These are phyloP conservation scores for Microthyrium microscopicum DNA, from an alignment of 2,329 filamentous ascomycete species.

Conservation along the genomic window DNA sequence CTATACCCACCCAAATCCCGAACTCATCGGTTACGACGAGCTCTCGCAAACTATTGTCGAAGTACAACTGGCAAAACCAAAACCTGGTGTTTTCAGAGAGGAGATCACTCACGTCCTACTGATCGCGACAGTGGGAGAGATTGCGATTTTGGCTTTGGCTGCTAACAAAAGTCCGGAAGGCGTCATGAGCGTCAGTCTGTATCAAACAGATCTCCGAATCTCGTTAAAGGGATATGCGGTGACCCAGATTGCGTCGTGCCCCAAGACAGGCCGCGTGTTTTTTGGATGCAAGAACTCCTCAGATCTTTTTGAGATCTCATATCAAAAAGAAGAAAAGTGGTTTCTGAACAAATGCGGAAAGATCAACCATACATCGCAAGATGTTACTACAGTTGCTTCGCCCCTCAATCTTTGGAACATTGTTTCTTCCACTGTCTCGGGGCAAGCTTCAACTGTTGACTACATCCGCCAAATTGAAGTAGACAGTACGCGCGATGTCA, in stretches of 20 bases:
- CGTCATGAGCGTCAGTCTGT: slow-evolving; percentile 58
- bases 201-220: slow-evolving; percentile 74
- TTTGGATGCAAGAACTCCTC: slow-evolving; percentile 68
- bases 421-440: slow-evolving; percentile 15
- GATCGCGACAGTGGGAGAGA: slow-evolving; percentile 70
- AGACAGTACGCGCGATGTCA: slow-evolving; percentile 71
- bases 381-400: slow-evolving; percentile 31
- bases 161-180: slow-evolving; percentile 47
- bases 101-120: slow-evolving; percentile 79
- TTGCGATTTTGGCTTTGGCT: slow-evolving; percentile 73
- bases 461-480: slow-evolving; percentile 64
- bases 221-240: slow-evolving; percentile 62
- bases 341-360: slow-evolving; percentile 79
- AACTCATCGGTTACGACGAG: slow-evolving; percentile 84
- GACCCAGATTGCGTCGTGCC: slow-evolving; percentile 60
- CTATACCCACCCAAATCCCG: slow-evolving; percentile 81
- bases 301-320: slow-evolving; percentile 85
- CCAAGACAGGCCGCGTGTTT: slow-evolving; percentile 75
- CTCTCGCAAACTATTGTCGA: slow-evolving; percentile 74
- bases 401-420: slow-evolving; percentile 1
- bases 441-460: slow-evolving; percentile 34
- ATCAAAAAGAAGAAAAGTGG: slow-evolving; percentile 96
- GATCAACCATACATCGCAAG: slow-evolving; percentile 68
- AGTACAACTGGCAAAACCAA: slow-evolving; percentile 75
- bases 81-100: slow-evolving; percentile 70